Evolutionary conservation across 2,329 filamentous ascomycete genomes (phyloP).

Genomic region (Cladosporium phlei): DNA sequence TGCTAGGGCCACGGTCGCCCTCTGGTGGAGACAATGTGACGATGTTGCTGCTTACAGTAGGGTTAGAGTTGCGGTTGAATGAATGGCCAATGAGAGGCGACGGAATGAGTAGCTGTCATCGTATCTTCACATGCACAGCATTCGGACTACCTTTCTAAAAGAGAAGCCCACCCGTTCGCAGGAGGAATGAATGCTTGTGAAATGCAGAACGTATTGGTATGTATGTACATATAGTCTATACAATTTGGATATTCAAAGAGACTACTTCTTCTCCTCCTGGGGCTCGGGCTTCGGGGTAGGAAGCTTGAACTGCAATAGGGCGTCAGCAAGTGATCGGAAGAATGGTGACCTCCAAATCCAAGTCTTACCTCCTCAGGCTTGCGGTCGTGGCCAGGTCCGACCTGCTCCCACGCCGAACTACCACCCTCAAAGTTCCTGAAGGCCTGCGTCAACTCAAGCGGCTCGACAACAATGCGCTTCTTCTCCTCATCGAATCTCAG

Average conservation of each 20-base stretch:
- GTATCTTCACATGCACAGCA: too few relatives aligned
- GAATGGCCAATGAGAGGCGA: too few relatives aligned
- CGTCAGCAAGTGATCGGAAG: neutral
- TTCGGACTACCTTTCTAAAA: too few relatives aligned
- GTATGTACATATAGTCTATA: conserved; percentile 36
- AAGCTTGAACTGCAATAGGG: conserved; percentile 68
- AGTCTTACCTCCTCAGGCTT: conserved; percentile 64
- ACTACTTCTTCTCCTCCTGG: conserved; percentile 87
- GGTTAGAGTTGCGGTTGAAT: too few relatives aligned
- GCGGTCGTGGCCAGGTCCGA: conserved; percentile 67
- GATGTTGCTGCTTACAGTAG: too few relatives aligned
- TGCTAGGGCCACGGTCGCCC: conserved; percentile 3
- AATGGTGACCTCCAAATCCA: conserved; percentile 28
- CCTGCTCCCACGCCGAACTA: conserved; percentile 59
- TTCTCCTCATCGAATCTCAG: conserved; percentile 98
- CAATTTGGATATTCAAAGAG: conserved; percentile 14
- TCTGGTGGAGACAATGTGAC: too few relatives aligned
- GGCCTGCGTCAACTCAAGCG: conserved; percentile 93
- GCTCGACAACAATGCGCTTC: conserved; percentile 98
- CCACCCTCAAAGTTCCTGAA: conserved; percentile 94
- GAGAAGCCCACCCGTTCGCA: too few relatives aligned
- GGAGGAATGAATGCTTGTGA: neutral
- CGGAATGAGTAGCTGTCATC: too few relatives aligned
- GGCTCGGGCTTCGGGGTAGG: conserved; percentile 93
- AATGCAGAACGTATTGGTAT: conserved; percentile 9